phyloP scores from a whole-genome alignment of 331 rosid species.

The Quercus phellos region DNA sequence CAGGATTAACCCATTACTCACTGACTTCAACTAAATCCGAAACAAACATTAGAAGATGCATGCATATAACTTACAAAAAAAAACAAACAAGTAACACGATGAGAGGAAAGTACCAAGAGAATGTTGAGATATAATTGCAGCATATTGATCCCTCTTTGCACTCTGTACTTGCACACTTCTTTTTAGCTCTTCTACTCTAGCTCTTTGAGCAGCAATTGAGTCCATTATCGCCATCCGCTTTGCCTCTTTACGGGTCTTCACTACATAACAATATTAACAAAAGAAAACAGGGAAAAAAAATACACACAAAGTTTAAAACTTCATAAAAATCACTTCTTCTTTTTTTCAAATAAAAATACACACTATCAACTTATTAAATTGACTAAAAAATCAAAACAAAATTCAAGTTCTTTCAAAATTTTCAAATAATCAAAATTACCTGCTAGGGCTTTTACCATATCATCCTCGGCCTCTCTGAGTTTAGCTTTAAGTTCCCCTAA shows the following conservation, averaged over 20 bases:
- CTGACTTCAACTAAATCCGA: too few species aligned
- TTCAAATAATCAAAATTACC: slow-evolving; percentile 32
- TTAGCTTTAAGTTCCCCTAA: slow-evolving; percentile 46
- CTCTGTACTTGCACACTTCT: slow-evolving; percentile 38
- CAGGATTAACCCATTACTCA: too few species aligned
- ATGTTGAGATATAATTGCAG: slow-evolving; percentile 41
- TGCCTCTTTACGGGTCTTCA: slow-evolving; percentile 78
- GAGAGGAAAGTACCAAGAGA: slow-evolving; percentile 38
- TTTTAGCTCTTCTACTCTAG: slow-evolving; percentile 48
- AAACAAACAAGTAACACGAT: neutral
- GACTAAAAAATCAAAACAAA: neutral
- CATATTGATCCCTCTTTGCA: slow-evolving; percentile 45
- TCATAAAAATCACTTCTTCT: neutral
- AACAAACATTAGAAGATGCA: neutral
- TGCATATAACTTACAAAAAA: neutral
- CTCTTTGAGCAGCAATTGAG: slow-evolving; percentile 51
- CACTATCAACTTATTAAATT: neutral
- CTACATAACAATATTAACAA: slow-evolving; percentile 30
- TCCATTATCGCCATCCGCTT: slow-evolving; percentile 64
- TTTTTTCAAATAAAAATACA: neutral
- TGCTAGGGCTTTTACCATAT: slow-evolving; percentile 70
- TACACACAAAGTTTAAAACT: neutral
- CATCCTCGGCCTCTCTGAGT: slow-evolving; percentile 74
- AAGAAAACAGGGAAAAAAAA: neutral
- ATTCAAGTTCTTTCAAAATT: slow-evolving; percentile 1